phyloP scores from a whole-genome alignment of 2,329 filamentous ascomycete genomes.

The Aspergillus spinulosporus region DNA sequence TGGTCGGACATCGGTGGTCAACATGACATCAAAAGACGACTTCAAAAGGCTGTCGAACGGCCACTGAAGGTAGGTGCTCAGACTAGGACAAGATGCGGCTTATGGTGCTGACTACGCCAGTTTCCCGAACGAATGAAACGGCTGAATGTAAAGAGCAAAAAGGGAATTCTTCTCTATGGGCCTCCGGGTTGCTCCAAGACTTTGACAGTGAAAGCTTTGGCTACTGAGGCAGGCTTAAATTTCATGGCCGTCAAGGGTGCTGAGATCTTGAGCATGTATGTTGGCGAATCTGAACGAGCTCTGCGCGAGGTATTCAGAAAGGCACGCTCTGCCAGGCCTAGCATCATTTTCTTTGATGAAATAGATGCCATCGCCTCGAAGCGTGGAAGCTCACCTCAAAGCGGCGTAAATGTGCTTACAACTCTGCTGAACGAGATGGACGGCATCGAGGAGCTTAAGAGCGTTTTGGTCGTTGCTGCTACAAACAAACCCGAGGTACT shows the following conservation, averaged over 20 bases:
- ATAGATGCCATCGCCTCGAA: constrained; percentile 79
- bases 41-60: constrained; percentile 60
- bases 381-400: constrained; percentile 53
- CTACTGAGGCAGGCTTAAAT: constrained; percentile 86
- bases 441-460: constrained; percentile 80
- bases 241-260: constrained; percentile 94
- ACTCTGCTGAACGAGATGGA: constrained; percentile 95
- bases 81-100: background rate
- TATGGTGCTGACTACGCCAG: constrained; percentile 28
- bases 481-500: constrained; percentile 87
- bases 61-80: constrained; percentile 52
- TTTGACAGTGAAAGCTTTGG: constrained; percentile 83
- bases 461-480: constrained; percentile 83
- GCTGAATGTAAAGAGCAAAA: constrained; percentile 63
- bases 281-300: constrained; percentile 87
- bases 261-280: constrained; percentile 94
- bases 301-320: constrained; percentile 83
- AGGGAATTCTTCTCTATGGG: constrained; percentile 85
- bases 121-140: constrained; percentile 53
- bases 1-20: constrained; percentile 91
- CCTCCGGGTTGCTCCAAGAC: constrained; percentile 96
- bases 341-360: constrained; percentile 96
- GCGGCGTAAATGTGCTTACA: constrained; percentile 76
- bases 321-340: constrained; percentile 79
- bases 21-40: constrained; percentile 69